phyloP scores from a whole-genome alignment of 2,329 filamentous ascomycete genomes.

The Trichoderma pleuroti region DNA sequence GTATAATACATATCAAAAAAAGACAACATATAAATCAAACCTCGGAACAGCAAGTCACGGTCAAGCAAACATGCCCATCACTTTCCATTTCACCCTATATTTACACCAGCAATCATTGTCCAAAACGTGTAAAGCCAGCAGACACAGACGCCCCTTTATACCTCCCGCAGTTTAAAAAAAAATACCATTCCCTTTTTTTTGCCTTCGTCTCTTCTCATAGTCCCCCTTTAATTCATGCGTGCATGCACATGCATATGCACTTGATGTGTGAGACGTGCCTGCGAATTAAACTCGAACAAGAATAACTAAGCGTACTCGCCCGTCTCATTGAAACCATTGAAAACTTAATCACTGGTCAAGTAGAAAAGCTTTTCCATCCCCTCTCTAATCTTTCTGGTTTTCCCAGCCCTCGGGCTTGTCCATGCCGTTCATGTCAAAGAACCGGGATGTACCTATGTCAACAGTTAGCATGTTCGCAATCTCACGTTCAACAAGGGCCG shows the following conservation, averaged over 20 bases:
- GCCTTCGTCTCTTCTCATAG: neutral
- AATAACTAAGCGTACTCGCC: neutral
- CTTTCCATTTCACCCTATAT: constrained; percentile 12
- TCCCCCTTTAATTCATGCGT: neutral
- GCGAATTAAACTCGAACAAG: neutral
- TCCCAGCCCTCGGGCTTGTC: constrained; percentile 84
- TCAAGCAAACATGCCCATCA: neutral
- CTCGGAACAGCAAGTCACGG: neutral
- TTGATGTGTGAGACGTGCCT: neutral
- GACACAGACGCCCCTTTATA: constrained; percentile 20
- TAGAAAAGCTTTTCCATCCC: neutral
- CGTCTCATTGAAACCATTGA: neutral
- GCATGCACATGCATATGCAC: neutral
- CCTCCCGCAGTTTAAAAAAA: constrained; percentile 6
- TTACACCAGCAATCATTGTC: constrained; percentile 20
- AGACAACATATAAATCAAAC: neutral
- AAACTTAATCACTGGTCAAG: neutral
- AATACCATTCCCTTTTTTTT: constrained; percentile 7
- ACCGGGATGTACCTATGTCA: constrained; percentile 63
- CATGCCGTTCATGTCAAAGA: constrained; percentile 77
- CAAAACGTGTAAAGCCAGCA: constrained; percentile 18
- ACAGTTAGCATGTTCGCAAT: constrained; percentile 19
- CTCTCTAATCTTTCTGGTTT: constrained; percentile 53
- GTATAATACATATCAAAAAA: constrained; percentile 1
- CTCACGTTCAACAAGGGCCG: neutral